Base-by-base conservation (phyloP, 2,329 filamentous ascomycete species). In the Fusarium goolgardi region DNA sequence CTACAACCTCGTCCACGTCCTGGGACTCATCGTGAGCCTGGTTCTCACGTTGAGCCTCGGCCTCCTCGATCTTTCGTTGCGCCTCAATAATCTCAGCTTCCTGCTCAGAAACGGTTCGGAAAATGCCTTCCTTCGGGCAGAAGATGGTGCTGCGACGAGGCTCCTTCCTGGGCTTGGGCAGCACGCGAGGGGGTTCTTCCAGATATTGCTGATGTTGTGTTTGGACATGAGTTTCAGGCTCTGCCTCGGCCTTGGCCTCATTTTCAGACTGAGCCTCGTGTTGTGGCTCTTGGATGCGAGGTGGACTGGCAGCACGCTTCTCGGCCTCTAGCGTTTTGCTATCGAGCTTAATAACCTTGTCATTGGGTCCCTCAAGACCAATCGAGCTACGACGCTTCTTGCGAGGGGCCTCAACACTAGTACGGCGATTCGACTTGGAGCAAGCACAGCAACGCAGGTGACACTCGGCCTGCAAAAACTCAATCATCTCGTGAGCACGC, bases 381-480 rank as follows among this genome's bases (percentile, higher is more conserved):
- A 68, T 63, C 25, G 70, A 74, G 53, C 68, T 73, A 54, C 69
- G 67, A 29, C 71, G 71, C 59, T 68, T 75, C 40, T 56, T 63
- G 44, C 71, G 73, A 40, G 63, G 63, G 9, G 53, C 53, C 23
- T 67, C 56, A 5, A 25, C 52, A 47, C 52, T 63, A 15, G 61
- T 25, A n/a, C 44, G 65, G 16, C 65, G 64, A 56, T 71, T 71
- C 1, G 73, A 69, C 58, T 81, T 85, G 62, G 81, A 85, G 74
- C 89, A 90, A 2, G 85, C 81, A 79, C 91, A 93, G 77, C 86
- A 88, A 46, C 85, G 84, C 67, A 94, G 85, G 50, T 88, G 84
- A 76, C 90, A 93, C 76, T 95, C 91, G 55, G 91, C 85, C 74
- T 92, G 87, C 75, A 94, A 82, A 77, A 93, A 94, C 32, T 94